Percentiles rank a stretch among this genome's conserved stretches.
Conservation (phyloP, 257 asterid genomes). For the Jacaranda mimosifolia region DNA sequence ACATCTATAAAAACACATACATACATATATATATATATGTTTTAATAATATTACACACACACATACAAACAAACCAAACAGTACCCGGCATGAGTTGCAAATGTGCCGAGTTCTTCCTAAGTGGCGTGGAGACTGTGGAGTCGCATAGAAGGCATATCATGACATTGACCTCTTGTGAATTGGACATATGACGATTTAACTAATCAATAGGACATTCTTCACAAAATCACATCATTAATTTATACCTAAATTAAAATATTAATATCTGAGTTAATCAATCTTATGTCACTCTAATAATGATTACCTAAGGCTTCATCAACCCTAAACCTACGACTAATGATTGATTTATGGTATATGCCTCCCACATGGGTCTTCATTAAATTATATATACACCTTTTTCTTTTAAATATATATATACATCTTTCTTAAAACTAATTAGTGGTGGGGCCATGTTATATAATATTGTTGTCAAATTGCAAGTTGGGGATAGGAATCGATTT, state of each 20-base stretch:
- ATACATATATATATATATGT: too few relatives aligned
- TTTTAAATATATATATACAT: neutral
- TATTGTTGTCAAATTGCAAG: slow-evolving; percentile 49
- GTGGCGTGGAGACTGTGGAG: neutral
- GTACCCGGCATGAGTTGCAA: neutral
- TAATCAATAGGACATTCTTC: slow-evolving; percentile 21
- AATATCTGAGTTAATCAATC: slow-evolving; percentile 24
- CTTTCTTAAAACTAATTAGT: slow-evolving; percentile 35
- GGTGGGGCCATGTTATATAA: slow-evolving; percentile 58
- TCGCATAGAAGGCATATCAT: slow-evolving; percentile 9
- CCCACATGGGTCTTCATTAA: slow-evolving; percentile 63
- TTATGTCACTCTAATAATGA: slow-evolving; percentile 43
- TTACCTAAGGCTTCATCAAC: slow-evolving; percentile 42
- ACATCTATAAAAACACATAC: too few relatives aligned
- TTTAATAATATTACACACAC: too few relatives aligned
- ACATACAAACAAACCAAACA: too few relatives aligned
- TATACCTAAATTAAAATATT: neutral
- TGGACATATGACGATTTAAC: slow-evolving; percentile 19
- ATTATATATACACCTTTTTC: slow-evolving; percentile 10
- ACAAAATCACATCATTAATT: slow-evolving; percentile 20
- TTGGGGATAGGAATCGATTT: slow-evolving; percentile 51
- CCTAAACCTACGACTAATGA: slow-evolving; percentile 49
- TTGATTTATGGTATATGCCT: slow-evolving; percentile 40
- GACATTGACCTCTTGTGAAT: slow-evolving; percentile 27
- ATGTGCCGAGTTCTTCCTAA: neutral